These are phyloP conservation scores for Cyclanthera cordifolia DNA, from an alignment of 306 rosid genomes.

Conservation along the genomic window DNA sequence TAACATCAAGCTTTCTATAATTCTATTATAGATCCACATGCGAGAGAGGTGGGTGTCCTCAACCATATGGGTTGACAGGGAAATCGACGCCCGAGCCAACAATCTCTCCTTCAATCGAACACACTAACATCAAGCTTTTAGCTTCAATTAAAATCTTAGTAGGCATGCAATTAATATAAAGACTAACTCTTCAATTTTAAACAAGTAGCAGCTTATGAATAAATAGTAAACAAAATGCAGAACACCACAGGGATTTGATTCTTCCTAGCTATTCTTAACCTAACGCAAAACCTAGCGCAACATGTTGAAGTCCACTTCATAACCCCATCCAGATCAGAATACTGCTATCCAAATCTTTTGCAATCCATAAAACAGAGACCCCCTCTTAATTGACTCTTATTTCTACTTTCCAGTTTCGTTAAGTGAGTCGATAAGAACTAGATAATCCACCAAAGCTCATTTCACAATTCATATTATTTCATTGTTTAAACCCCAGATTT, in stretches of 20 bases:
- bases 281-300: not conserved
- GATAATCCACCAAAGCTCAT: too few relatives aligned
- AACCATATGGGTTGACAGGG: too few relatives aligned
- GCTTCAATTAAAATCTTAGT: not conserved
- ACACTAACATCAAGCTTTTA: not conserved
- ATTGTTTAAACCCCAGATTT: not conserved
- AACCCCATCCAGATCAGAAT: too few relatives aligned
- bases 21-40: too few relatives aligned
- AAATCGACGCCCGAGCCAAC: too few relatives aligned
- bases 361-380: not conserved
- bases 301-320: too few relatives aligned
- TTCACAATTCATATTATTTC: too few relatives aligned
- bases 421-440: not conserved
- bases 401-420: not conserved
- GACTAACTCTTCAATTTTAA: not conserved
- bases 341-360: too few relatives aligned
- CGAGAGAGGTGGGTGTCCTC: too few relatives aligned
- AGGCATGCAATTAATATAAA: not conserved
- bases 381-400: not conserved
- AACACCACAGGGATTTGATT: not conserved
- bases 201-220: not conserved
- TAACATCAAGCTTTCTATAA: not conserved
- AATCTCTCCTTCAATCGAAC: too few relatives aligned
- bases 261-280: not conserved
- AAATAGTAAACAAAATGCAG: not conserved